Evolutionary conservation across 2,329 filamentous ascomycete genomes (phyloP).

Genomic region (Stachybotrys echinatus): DNA sequence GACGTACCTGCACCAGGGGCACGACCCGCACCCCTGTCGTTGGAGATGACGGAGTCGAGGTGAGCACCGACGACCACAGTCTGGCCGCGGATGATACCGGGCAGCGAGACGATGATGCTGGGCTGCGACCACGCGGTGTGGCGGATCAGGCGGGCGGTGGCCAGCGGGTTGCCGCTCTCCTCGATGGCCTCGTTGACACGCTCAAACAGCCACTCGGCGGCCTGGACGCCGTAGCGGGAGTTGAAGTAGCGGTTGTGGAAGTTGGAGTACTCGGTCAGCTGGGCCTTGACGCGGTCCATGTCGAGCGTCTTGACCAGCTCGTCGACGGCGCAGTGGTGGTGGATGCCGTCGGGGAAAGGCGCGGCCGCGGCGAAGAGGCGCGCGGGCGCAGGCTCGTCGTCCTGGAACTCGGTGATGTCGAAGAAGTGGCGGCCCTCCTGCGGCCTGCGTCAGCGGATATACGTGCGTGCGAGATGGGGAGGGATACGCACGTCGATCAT

Average conservation of each 20-base stretch:
- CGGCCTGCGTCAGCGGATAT: not conserved
- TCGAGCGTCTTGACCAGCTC: constrained; percentile 10
- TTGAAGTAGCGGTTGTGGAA: constrained; percentile 40
- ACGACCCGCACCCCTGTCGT: constrained; percentile 28
- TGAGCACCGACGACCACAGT: constrained; percentile 35
- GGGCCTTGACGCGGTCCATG: constrained; percentile 21
- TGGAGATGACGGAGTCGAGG: constrained; percentile 37
- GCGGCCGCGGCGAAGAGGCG: constrained; percentile 5
- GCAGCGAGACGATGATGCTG: constrained; percentile 40
- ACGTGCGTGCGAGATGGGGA: not conserved
- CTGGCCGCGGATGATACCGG: constrained; percentile 29
- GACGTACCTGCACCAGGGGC: constrained; percentile 35
- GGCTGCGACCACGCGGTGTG: constrained; percentile 39
- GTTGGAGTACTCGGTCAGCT: constrained; percentile 20
- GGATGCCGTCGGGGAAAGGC: constrained; percentile 11
- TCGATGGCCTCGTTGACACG: constrained; percentile 29
- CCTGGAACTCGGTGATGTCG: constrained; percentile 16
- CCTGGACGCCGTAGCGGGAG: constrained; percentile 33
- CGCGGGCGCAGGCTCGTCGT: constrained; percentile 4
- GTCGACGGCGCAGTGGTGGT: constrained; percentile 12
- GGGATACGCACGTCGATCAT: constrained; percentile 13
- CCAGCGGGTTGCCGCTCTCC: constrained; percentile 28
- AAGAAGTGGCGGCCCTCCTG: constrained; percentile 16
- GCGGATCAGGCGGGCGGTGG: constrained; percentile 33
- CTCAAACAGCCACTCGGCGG: constrained; percentile 36